Evolutionary conservation across 768 basidiomycete genomes (phyloP).

Genomic region (Clavaria fumosa): DNA sequence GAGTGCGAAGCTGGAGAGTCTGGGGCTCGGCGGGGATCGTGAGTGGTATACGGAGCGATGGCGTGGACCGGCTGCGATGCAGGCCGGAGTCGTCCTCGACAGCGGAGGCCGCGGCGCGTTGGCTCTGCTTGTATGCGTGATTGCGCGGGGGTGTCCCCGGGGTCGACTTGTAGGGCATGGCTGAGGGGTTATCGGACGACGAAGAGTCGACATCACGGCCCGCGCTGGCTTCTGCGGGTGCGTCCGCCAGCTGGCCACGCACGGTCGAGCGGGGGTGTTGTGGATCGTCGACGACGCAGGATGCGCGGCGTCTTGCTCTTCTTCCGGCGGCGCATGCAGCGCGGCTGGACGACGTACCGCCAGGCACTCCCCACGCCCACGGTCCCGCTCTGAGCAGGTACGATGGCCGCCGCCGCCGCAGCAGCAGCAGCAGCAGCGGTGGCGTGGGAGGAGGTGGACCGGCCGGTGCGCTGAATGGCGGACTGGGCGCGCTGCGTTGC

Average conservation of each 20-base stretch:
- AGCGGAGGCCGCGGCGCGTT: slow-evolving; percentile 11
- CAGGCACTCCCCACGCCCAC: too few relatives aligned
- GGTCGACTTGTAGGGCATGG: slow-evolving; percentile 15
- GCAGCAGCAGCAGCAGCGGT: slow-evolving; percentile 16
- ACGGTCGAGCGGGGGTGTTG: too few relatives aligned
- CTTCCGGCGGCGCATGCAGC: slow-evolving; percentile 24
- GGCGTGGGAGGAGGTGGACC: slow-evolving; percentile 19
- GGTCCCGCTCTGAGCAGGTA: too few relatives aligned
- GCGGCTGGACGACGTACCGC: slow-evolving; percentile 15
- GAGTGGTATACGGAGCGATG: slow-evolving; percentile 23
- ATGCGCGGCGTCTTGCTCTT: slow-evolving; percentile 13
- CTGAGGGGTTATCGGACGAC: slow-evolving; percentile 2
- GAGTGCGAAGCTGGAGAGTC: slow-evolving; percentile 28
- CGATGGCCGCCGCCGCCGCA: too few relatives aligned
- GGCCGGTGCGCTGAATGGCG: too few relatives aligned
- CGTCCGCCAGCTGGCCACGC: too few relatives aligned
- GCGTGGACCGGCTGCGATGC: slow-evolving; percentile 25
- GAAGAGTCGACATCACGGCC: slow-evolving; percentile 8
- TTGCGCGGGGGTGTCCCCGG: slow-evolving; percentile 10
- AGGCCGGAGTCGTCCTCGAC: not conserved
- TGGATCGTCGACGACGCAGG: too few relatives aligned
- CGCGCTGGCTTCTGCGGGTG: too few relatives aligned
- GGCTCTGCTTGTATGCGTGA: slow-evolving; percentile 14
- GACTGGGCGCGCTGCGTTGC: slow-evolving; percentile 38
- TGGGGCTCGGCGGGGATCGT: slow-evolving; percentile 4